Evolutionary conservation across 768 basidiomycete species (phyloP).

Genomic region (Lyophyllum atratum): DNA sequence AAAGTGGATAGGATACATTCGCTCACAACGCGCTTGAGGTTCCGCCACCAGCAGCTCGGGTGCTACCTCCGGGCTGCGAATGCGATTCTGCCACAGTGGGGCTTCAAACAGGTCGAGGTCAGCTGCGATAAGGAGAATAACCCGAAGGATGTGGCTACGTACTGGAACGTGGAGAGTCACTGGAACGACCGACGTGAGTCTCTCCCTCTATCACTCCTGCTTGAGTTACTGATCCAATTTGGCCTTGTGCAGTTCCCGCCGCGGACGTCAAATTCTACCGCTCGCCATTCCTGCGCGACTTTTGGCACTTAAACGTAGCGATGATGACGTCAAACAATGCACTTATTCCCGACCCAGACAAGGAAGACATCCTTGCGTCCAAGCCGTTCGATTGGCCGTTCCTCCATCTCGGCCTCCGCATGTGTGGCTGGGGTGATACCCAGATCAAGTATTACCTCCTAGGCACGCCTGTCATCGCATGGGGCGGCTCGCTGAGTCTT

Average conservation of each 20-base stretch:
- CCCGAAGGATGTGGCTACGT: slow-evolving; percentile 78
- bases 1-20: slow-evolving; percentile 77
- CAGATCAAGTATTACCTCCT: slow-evolving; percentile 93
- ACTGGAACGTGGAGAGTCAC: slow-evolving; percentile 99
- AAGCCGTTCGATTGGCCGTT: slow-evolving; percentile 94
- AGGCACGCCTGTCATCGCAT: slow-evolving; percentile 93
- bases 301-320: slow-evolving; percentile 98
- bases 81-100: slow-evolving; percentile 92
- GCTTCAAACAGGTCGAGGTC: slow-evolving; percentile 98
- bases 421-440: slow-evolving; percentile 94
- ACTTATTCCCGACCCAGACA: slow-evolving; percentile 95
- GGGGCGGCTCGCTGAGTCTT: slow-evolving; percentile 75
- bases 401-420: slow-evolving; percentile 85
- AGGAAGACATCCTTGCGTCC: slow-evolving; percentile 96
- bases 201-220: slow-evolving; percentile 2
- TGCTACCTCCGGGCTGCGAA: slow-evolving; percentile 93
- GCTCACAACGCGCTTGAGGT: slow-evolving; percentile 86
- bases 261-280: slow-evolving; percentile 83
- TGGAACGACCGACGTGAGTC: slow-evolving; percentile 91
- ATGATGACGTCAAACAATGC: slow-evolving; percentile 99
- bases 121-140: slow-evolving; percentile 90
- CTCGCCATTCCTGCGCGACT: slow-evolving; percentile 94
- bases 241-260: slow-evolving; percentile 60
- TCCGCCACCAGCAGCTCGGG: slow-evolving; percentile 73
- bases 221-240: background rate